Base-by-base conservation (phyloP, 805 yeast species). In the Saccharomycopsis selenospora region DNA sequence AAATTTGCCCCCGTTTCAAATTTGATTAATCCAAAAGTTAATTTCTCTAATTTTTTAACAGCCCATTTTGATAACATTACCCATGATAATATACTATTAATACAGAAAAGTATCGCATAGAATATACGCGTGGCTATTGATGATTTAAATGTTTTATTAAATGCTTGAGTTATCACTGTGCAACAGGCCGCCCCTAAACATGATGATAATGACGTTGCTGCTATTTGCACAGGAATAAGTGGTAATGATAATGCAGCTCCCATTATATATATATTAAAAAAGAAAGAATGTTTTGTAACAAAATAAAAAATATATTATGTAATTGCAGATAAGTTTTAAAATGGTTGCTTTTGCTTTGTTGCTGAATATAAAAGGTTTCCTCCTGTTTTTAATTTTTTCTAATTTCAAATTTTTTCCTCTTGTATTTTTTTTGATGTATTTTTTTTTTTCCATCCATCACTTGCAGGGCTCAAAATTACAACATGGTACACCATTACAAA, bases 1-100 rank as follows among this genome's bases (percentile, higher is more conserved):
- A 91, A 93, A 49, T 85, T 83, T 20, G 79, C 77, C 11, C 93
- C 95, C 40, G 81, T 79, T 38, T 77, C 80, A 54, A 73, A 73
- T 57, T 81, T 82, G 59, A 85, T 77, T 50, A 75, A 71, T 11
- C 87, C 88, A 66, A 81, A 75, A 0, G 87, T 73, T 5, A 88
- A 70, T 50, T 74, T 75, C 52, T 84, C 93, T 6, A 93, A 79
- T 66, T 85, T 77, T 50, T 78, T 72, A 17, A 83, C 74, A 3
- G 91, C 80, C 64, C 85, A 83, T 53, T 88, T 88, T 14, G 95
- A 80, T 48, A 93, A 75, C 67, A 85, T 86, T n/a, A 88, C 67
- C 99, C 99, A 93, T 8, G 97, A 86, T 13, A 93, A 53, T 25
- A 88, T 69, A 20, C 95, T 85, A 68, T 90, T 91, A 23, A 85